Evolutionary conservation across 2,329 filamentous ascomycete species (phyloP).

Genomic region (Colletotrichum salicis): DNA sequence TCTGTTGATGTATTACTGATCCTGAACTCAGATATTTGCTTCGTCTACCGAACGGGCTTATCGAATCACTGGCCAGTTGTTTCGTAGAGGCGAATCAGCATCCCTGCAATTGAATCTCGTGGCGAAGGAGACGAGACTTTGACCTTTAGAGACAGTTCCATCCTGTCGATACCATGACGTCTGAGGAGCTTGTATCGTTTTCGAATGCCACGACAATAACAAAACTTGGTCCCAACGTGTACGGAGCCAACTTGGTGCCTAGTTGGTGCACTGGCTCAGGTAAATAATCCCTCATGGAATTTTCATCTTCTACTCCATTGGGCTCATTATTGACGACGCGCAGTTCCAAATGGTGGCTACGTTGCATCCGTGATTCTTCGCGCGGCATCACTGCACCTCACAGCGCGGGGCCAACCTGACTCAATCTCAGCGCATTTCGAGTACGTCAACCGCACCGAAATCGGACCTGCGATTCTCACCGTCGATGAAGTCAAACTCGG

Average conservation of each 20-base stretch:
- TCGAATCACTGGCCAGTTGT: background rate
- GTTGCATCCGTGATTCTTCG: slow-evolving; percentile 53
- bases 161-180: background rate
- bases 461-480: slow-evolving; percentile 50
- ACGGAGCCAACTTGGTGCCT: slow-evolving; percentile 38
- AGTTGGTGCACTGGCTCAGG: slow-evolving; percentile 42
- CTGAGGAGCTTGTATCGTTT: slow-evolving; percentile 35
- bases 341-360: slow-evolving; percentile 60
- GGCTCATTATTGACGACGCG: background rate
- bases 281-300: background rate
- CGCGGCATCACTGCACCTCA: slow-evolving; percentile 48
- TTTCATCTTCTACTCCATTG: no score
- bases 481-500: slow-evolving; percentile 56
- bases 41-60: background rate
- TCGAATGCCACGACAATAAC: slow-evolving; percentile 38
- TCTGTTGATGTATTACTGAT: background rate
- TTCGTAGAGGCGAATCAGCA: background rate
- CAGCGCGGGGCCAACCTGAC: slow-evolving; percentile 47
- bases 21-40: background rate
- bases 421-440: slow-evolving; percentile 53
- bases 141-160: background rate
- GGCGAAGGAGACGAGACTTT: background rate
- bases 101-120: background rate
- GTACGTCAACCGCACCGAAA: slow-evolving; percentile 51
- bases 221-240: slow-evolving; percentile 38